Conservation (phyloP, 2,329 filamentous ascomycete species). For the Pleomassaria siparia region DNA sequence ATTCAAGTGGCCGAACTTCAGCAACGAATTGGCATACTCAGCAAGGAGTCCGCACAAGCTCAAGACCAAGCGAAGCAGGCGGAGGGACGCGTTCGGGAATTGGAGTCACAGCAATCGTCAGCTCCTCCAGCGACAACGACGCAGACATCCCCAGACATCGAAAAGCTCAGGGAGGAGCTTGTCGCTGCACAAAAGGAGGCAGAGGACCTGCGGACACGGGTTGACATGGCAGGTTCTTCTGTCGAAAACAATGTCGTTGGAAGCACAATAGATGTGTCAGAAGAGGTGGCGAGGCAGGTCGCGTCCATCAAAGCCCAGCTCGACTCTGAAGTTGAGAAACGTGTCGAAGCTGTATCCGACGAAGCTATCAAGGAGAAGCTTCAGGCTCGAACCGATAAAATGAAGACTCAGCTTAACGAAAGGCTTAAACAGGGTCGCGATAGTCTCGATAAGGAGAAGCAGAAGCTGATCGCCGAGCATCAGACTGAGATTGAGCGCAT, state of each 20-base stretch:
- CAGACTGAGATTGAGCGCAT: conserved; percentile 41
- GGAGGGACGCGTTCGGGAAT: conserved; percentile 14
- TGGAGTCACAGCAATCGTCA: conserved; percentile 11
- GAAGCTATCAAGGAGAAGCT: conserved; percentile 43
- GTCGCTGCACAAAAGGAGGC: conserved; percentile 48
- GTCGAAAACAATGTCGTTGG: conserved; percentile 9
- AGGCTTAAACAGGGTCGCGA: conserved; percentile 51
- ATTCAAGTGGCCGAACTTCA: conserved; percentile 56
- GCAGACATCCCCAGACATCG: conserved; percentile 11
- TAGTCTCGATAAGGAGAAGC: conserved; percentile 49
- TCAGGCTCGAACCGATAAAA: background rate
- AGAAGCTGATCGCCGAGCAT: conserved; percentile 27
- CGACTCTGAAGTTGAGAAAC: conserved; percentile 50
- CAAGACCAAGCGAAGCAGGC: conserved; percentile 17
- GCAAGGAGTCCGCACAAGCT: conserved; percentile 34
- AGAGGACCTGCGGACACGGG: conserved; percentile 46
- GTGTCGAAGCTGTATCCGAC: background rate
- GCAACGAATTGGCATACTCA: conserved; percentile 38
- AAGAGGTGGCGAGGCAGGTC: conserved; percentile 29
- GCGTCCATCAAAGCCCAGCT: conserved; percentile 17
- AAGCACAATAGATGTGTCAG: conserved; percentile 33
- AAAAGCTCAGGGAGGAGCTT: conserved; percentile 30
- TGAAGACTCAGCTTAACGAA: conserved; percentile 57
- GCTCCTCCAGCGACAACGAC: conserved; percentile 7
- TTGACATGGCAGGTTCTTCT: conserved; percentile 26